phyloP scores from a whole-genome alignment of 106 monocot species.

The Ottelia alismoides region DNA sequence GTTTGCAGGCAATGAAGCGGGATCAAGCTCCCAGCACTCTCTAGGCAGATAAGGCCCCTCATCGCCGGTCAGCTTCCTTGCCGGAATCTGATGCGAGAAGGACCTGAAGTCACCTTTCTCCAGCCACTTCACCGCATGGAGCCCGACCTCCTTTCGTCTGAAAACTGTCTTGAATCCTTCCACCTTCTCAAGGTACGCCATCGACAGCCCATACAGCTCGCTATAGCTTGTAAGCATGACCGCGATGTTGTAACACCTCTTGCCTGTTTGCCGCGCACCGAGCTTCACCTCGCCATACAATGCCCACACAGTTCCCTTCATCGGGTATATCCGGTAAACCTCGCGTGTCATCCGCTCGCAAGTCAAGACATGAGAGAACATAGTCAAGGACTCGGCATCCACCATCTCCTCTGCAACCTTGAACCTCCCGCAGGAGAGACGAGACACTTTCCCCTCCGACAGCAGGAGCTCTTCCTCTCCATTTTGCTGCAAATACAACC shows the following conservation, averaged over 20 bases:
- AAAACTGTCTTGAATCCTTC: conserved; percentile 80
- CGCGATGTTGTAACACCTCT: conserved; percentile 54
- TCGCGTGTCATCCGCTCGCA: conserved; percentile 65
- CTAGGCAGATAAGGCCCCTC: conserved; percentile 37
- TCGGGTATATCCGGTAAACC: conserved; percentile 73
- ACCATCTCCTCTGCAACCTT: conserved; percentile 58
- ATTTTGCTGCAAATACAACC: conserved; percentile 49
- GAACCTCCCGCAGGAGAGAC: conserved; percentile 61
- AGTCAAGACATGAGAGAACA: conserved; percentile 70
- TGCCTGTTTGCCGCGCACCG: conserved; percentile 11
- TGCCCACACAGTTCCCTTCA: conserved; percentile 88
- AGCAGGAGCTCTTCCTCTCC: conserved; percentile 16
- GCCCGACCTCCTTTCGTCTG: conserved; percentile 51
- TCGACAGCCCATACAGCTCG: conserved; percentile 64
- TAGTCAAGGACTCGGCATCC: conserved; percentile 49
- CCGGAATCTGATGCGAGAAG: conserved; percentile 90
- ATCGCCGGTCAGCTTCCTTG: conserved; percentile 29
- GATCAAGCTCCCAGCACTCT: conserved; percentile 97
- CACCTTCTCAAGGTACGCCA: conserved; percentile 83
- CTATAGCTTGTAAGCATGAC: conserved; percentile 59
- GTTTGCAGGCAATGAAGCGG: conserved; percentile 65
- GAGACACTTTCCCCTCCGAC: conserved; percentile 34
- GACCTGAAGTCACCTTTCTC: conserved; percentile 34
- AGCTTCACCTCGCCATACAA: conserved; percentile 29
- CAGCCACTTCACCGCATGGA: conserved; percentile 54